phyloP scores from a whole-genome alignment of 192 early-diverging fungal species.

The Powellomyces hirtus region DNA sequence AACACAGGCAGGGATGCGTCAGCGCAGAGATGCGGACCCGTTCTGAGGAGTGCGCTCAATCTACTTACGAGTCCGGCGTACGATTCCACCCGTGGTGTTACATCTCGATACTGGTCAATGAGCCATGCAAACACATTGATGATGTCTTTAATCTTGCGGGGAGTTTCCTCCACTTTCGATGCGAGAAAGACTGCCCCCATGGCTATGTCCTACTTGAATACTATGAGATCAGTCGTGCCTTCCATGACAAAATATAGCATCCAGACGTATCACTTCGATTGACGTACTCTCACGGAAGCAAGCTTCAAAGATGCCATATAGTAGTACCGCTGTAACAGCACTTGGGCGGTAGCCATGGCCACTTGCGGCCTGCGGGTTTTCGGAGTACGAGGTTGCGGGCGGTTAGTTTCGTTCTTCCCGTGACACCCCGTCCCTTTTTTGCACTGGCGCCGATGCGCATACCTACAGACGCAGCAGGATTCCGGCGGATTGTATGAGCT shows the following conservation, averaged over 20 bases:
- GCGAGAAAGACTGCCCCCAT: constrained; percentile 47
- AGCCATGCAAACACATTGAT: constrained; percentile 61
- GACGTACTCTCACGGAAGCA: constrained; percentile 64
- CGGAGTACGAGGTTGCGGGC: too few relatives aligned
- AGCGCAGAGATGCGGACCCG: neutral
- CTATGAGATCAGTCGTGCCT: neutral
- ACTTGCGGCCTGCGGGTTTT: constrained; percentile 85
- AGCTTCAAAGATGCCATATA: constrained; percentile 71
- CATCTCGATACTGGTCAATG: constrained; percentile 12
- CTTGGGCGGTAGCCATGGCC: constrained; percentile 93
- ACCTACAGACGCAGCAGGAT: constrained; percentile 73
- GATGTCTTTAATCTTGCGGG: constrained; percentile 74
- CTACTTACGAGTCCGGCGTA: constrained; percentile 25
- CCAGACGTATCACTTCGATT: neutral
- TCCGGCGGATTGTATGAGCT: constrained; percentile 81
- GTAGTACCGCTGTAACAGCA: constrained; percentile 92
- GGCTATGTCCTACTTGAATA: constrained; percentile 32
- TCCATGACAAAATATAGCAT: neutral
- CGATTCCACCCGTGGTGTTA: neutral
- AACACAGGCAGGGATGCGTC: neutral
- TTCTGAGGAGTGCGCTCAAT: neutral
- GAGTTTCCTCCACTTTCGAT: constrained; percentile 71
- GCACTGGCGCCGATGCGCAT: too few relatives aligned
- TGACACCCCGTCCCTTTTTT: neutral
- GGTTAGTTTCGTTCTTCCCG: neutral